phyloP scores from a whole-genome alignment of 805 yeast genomes.

The Ogataea degrootiae region DNA sequence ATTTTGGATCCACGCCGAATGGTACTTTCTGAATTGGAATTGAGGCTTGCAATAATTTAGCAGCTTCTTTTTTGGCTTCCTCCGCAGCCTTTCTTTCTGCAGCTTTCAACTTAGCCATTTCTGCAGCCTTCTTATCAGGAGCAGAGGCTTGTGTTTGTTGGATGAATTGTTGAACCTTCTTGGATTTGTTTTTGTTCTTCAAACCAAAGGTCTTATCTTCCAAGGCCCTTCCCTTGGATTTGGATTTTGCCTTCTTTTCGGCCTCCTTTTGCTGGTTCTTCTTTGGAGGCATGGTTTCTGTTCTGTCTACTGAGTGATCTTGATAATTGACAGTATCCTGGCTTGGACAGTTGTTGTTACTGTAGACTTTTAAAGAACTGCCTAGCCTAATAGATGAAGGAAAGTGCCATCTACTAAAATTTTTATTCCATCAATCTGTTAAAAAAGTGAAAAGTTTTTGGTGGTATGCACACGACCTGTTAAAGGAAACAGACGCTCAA shows the following conservation, averaged over 20 bases:
- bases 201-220: constrained; percentile 93
- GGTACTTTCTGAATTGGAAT: constrained; percentile 81
- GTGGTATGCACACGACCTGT: background rate
- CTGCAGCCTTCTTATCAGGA: constrained; percentile 42
- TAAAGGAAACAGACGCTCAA: background rate
- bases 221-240: constrained; percentile 56
- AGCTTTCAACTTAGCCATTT: constrained; percentile 59
- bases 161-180: constrained; percentile 76
- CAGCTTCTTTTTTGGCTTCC: constrained; percentile 82
- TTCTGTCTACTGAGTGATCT: background rate
- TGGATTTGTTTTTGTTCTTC: constrained; percentile 91
- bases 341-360: constrained; percentile 3
- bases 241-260: constrained; percentile 57
- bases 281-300: constrained; percentile 68
- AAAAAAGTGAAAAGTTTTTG: constrained; percentile 1
- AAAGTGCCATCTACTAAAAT: background rate
- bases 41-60: constrained; percentile 62
- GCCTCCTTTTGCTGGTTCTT: constrained; percentile 50
- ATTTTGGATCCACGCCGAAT: constrained; percentile 96
- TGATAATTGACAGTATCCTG: background rate
- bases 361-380: background rate
- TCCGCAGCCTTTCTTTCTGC: constrained; percentile 92
- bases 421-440: background rate
- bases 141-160: constrained; percentile 65
- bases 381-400: too few relatives aligned